Evolutionary conservation across 345 rosid species (phyloP).

Genomic region (Stellera chamaejasme): DNA sequence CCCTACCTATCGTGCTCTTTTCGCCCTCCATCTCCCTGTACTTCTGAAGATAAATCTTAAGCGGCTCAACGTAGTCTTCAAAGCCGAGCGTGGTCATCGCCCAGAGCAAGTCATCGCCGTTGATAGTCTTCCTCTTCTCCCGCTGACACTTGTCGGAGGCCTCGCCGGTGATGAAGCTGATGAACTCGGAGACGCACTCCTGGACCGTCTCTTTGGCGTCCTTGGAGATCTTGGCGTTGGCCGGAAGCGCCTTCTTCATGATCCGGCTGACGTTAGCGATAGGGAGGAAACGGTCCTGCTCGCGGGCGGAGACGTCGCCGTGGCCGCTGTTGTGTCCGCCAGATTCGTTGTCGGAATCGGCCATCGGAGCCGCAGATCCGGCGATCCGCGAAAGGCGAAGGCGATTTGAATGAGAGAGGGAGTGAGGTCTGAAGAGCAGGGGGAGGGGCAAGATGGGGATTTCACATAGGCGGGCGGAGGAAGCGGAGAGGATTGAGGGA

Average conservation of each 20-base stretch:
- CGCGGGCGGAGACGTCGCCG: conserved; percentile 39
- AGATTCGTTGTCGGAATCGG: conserved; percentile 71
- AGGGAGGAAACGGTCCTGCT: conserved; percentile 59
- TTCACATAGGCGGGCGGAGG: conserved; percentile 7
- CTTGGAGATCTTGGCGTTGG: conserved; percentile 68
- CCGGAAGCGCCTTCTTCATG: conserved; percentile 69
- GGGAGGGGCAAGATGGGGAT: conserved; percentile 4
- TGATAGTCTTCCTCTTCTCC: conserved; percentile 67
- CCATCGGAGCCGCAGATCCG: conserved; percentile 26
- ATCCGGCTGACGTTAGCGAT: conserved; percentile 71
- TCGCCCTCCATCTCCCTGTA: conserved; percentile 67
- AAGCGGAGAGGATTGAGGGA: neutral
- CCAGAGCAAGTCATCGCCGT: conserved; percentile 76
- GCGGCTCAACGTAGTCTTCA: conserved; percentile 62
- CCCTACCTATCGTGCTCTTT: conserved; percentile 38
- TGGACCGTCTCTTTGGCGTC: conserved; percentile 78
- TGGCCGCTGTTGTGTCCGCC: conserved; percentile 36
- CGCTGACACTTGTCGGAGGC: conserved; percentile 74
- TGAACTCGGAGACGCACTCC: conserved; percentile 76
- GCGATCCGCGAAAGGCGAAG: neutral
- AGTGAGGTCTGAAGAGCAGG: neutral
- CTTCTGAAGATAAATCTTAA: conserved; percentile 61
- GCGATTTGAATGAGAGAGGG: neutral
- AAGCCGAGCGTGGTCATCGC: conserved; percentile 76
- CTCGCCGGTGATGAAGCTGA: conserved; percentile 67